phyloP scores from a whole-genome alignment of 305 asterid species.

The Fraxinus latifolia region DNA sequence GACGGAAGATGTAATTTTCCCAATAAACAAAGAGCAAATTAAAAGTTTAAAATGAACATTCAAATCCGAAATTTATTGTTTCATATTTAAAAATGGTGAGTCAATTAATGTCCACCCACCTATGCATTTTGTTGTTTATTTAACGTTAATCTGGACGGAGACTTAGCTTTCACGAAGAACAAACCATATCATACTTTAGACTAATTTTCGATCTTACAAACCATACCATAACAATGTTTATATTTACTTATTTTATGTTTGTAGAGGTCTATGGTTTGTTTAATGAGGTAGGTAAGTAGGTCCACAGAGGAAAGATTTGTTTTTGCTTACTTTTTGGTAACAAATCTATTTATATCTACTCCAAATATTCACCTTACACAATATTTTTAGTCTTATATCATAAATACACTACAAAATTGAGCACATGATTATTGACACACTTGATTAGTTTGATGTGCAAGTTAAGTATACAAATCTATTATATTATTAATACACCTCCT shows the following conservation, averaged over 20 bases:
- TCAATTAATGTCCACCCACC: neutral
- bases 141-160: neutral
- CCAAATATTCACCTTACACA: neutral
- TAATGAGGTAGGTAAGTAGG: neutral
- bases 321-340: neutral
- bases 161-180: neutral
- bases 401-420: neutral
- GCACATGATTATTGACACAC: neutral
- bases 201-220: neutral
- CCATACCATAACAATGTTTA: neutral
- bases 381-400: neutral
- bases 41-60: neutral
- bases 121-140: neutral
- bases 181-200: neutral
- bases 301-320: neutral
- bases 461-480: neutral
- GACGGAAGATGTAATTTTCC: neutral
- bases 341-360: neutral
- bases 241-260: neutral
- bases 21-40: neutral
- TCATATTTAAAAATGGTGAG: neutral
- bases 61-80: neutral
- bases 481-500: neutral
- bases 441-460: neutral
- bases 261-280: neutral